phyloP scores from a whole-genome alignment of 371 early-diverging fungal genomes.

The Apophysomyces ossiformis region DNA sequence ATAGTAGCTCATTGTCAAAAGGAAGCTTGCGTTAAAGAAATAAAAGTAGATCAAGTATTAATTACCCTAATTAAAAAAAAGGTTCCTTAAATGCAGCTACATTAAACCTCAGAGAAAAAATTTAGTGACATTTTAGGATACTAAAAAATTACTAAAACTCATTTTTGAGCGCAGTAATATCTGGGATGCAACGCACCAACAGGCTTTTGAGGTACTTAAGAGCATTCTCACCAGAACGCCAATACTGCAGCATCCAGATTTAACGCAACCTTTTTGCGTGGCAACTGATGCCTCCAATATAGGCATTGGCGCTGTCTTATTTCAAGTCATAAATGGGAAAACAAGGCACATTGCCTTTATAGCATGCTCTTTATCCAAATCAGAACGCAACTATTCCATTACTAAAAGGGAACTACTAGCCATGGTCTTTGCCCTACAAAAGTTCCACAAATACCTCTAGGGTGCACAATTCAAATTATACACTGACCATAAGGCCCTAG shows the following conservation, averaged over 20 bases:
- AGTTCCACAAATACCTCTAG: constrained; percentile 38
- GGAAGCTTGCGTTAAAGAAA: too few relatives aligned
- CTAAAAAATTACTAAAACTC: too few relatives aligned
- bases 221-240: constrained; percentile 1
- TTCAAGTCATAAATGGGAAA: constrained; percentile 17
- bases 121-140: too few relatives aligned
- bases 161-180: too few relatives aligned
- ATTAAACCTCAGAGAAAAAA: too few relatives aligned
- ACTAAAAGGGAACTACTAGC: constrained; percentile 23
- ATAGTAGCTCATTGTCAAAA: too few relatives aligned
- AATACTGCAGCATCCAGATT: constrained; percentile 28
- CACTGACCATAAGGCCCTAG: constrained; percentile 27
- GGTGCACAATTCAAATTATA: constrained; percentile 24
- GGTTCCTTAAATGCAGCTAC: too few relatives aligned
- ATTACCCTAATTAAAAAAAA: too few relatives aligned
- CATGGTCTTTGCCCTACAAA: constrained; percentile 25
- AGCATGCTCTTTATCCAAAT: constrained; percentile 15
- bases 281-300: constrained; percentile 48
- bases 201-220: constrained; percentile 19
- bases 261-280: constrained; percentile 28
- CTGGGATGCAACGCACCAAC: constrained; percentile 16
- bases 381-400: constrained; percentile 18
- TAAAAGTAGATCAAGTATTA: too few relatives aligned
- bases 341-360: constrained; percentile 27
- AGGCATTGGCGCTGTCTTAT: constrained; percentile 44